These are phyloP conservation scores for Vaccinium myrtillus DNA, from an alignment of 148 eudicot genomes.

Conservation along the genomic window DNA sequence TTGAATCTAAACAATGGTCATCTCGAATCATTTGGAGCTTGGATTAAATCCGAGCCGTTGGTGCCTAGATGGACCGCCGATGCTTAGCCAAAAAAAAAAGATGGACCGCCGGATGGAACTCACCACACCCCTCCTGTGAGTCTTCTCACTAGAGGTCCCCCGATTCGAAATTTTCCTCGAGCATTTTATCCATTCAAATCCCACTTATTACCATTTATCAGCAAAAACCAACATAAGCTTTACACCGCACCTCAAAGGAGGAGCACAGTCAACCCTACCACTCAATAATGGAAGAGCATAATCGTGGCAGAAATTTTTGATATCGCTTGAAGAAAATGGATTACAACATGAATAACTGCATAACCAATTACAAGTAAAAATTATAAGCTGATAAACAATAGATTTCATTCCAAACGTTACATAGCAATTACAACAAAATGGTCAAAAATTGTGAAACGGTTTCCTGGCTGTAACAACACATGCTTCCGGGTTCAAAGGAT, in stretches of 20 bases:
- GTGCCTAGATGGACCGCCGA: too few relatives aligned
- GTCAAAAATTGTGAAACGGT: constrained; percentile 14
- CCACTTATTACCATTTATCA: neutral
- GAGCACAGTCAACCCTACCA: neutral
- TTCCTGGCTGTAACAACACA: neutral
- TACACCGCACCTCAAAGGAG: neutral
- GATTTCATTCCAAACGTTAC: neutral
- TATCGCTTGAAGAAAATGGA: constrained; percentile 2
- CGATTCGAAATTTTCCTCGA: neutral
- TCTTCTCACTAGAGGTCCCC: too few relatives aligned
- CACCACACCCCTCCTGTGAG: too few relatives aligned
- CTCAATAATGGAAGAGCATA: neutral
- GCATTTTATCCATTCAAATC: neutral
- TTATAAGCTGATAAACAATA: constrained; percentile 8
- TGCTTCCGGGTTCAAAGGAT: constrained; percentile 26
- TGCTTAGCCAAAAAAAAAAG: too few relatives aligned
- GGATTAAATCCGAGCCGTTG: too few relatives aligned
- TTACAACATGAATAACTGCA: constrained; percentile 5
- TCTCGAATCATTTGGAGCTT: too few relatives aligned
- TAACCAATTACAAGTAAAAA: constrained; percentile 23
- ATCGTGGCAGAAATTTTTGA: neutral
- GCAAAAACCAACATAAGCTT: neutral
- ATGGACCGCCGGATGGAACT: too few relatives aligned
- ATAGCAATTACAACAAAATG: constrained; percentile 8
- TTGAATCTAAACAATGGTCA: too few relatives aligned